Base-by-base conservation (phyloP, 73 alveolate species). In the Symbiodinium pilosum region DNA sequence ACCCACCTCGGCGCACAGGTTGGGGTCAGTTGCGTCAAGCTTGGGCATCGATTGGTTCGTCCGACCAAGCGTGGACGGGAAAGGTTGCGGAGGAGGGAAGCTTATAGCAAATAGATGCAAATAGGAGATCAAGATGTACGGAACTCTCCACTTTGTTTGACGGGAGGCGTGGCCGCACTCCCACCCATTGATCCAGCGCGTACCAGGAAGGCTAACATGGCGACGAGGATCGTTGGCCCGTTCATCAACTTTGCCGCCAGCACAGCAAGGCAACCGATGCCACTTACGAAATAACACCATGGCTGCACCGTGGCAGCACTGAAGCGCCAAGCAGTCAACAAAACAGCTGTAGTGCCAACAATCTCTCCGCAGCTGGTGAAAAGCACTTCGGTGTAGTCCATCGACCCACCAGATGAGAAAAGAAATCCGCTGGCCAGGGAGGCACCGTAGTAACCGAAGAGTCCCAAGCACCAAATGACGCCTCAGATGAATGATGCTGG, bases 371-470 rank as follows among this genome's bases (percentile, higher is more conserved):
- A 43, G 75, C 97, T 43, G 52, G 88, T 30, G 81, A 91, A 91
- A 36, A 91, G 39, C 81, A 69, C 32, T 43, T 91, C 97, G 38
- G 32, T 36, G 32, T 73, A 73, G 28, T 73, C 85, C 85, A 73
- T 36, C 44, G 85, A 11, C 26, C 85, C 85, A n/a, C 44, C 85
- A 30, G 85, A 73, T n/a, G 42, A 24, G 21, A 73, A 73, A 6
- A 73, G 85, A 30, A 73, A 73, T 42, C 85, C 85, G 43, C 43
- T 73, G 20, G 85, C 85, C 85, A 73, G 9, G 32, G 97, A 68
- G 30, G 97, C 97, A 26, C 97, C 97, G 36, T 91, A 91, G 77
- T 91, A 91, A 41, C 97, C 97, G 30, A 91, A 91, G 56, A 91
- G 97, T 30, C 97, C 97, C 42, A 91, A 30, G 73, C 97, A 69